These are phyloP conservation scores for Juncus inflexus DNA, from an alignment of 176 grass and related monocot genomes.

Conservation along the genomic window DNA sequence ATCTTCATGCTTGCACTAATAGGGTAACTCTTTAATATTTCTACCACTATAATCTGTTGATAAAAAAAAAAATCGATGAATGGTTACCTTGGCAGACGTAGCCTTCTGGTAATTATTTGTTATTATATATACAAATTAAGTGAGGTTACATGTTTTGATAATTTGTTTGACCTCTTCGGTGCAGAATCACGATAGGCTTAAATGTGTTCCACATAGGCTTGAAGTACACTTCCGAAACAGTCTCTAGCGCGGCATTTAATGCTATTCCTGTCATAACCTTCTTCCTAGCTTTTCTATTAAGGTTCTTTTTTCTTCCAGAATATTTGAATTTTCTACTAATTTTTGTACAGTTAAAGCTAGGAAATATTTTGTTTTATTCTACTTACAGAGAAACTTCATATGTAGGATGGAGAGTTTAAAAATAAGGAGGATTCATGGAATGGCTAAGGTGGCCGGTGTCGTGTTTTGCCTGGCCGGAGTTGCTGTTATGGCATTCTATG, in stretches of 20 bases:
- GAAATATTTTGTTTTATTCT: not conserved
- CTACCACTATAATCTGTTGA: too few relatives aligned
- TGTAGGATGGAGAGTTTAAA: slow-evolving; percentile 53
- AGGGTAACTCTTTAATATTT: not conserved
- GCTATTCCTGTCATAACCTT: not conserved
- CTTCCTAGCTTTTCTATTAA: not conserved
- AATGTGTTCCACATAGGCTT: slow-evolving; percentile 37
- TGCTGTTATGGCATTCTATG: slow-evolving; percentile 45
- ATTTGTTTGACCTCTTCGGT: not conserved
- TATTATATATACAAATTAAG: too few relatives aligned
- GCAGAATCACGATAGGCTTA: slow-evolving; percentile 25
- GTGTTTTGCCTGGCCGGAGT: slow-evolving; percentile 49
- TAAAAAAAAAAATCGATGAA: too few relatives aligned
- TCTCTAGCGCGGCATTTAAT: slow-evolving; percentile 35
- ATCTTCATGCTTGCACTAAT: slow-evolving; percentile 55
- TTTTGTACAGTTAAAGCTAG: not conserved
- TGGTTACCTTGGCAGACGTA: too few relatives aligned
- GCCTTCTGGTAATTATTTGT: too few relatives aligned
- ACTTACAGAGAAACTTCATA: not conserved
- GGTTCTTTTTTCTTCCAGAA: slow-evolving; percentile 27
- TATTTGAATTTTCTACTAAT: too few relatives aligned
- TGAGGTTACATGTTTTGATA: not conserved
- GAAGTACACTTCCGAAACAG: slow-evolving; percentile 52
- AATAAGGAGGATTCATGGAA: slow-evolving; percentile 33
- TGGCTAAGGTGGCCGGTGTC: slow-evolving; percentile 15